phyloP scores from a whole-genome alignment of 176 grass and related monocot genomes.

The Cocos nucifera region DNA sequence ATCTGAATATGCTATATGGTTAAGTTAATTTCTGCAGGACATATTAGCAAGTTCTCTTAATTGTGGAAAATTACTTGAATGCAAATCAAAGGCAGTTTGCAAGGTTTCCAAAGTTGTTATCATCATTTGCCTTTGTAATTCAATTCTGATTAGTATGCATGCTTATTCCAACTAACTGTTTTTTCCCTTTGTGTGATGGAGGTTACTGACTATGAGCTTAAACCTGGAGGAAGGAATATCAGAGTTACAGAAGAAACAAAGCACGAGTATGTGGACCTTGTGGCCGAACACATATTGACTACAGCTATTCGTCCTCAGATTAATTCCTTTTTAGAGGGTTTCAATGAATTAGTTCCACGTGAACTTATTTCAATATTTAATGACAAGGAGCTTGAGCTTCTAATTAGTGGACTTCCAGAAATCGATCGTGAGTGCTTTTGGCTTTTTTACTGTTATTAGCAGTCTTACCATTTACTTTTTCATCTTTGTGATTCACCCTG shows the following conservation, averaged over 20 bases:
- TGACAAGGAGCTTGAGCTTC: conserved; percentile 79
- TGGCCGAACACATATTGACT: conserved; percentile 74
- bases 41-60: too few species aligned
- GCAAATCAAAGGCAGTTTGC: too few species aligned
- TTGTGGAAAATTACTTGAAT: too few species aligned
- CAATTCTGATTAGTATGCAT: too few species aligned
- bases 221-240: conserved; percentile 62
- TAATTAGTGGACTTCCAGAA: conserved; percentile 79
- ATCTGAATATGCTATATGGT: too few species aligned
- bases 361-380: conserved; percentile 75
- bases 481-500: conserved; percentile 8
- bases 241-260: conserved; percentile 80
- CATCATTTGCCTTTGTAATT: too few species aligned
- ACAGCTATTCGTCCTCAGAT: conserved; percentile 82
- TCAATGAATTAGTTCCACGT: conserved; percentile 57
- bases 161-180: background rate
- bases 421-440: conserved; percentile 59
- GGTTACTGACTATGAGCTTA: conserved; percentile 87
- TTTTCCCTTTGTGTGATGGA: conserved; percentile 10
- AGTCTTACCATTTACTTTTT: conserved; percentile 2
- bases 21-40: too few species aligned
- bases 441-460: background rate
- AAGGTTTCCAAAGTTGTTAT: too few species aligned
- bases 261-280: conserved; percentile 82
- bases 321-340: conserved; percentile 68